Percentiles rank a stretch among this genome's conserved stretches.
Evolutionary conservation across 148 eudicot species (phyloP).

Genomic region (Arctostaphylos glauca): DNA sequence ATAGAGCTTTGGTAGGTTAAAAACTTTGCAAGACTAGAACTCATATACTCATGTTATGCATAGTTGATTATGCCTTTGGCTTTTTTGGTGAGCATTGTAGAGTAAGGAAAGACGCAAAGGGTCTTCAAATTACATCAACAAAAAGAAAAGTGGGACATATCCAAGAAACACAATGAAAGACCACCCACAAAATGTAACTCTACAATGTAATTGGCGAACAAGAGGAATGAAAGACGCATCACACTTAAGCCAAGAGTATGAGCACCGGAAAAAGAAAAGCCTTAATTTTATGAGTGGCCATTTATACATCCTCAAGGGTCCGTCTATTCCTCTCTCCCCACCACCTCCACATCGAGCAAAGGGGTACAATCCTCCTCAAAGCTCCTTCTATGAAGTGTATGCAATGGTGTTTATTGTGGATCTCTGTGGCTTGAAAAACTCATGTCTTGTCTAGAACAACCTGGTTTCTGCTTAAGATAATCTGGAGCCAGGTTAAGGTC

Average conservation of each 20-base stretch:
- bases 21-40: background rate
- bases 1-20: background rate
- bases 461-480: background rate
- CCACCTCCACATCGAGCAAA: background rate
- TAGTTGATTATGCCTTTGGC: too few relatives aligned
- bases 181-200: background rate
- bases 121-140: background rate
- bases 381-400: background rate
- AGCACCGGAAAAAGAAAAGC: background rate
- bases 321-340: background rate
- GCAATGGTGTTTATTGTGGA: background rate
- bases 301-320: background rate
- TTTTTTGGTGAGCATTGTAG: background rate
- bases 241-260: background rate
- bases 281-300: background rate
- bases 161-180: background rate
- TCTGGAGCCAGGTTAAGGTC: background rate
- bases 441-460: background rate
- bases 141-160: background rate
- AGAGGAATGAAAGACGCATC: background rate
- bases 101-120: background rate
- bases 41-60: background rate
- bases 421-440: background rate
- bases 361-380: background rate
- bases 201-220: background rate